A percentile compares a stretch with the other conserved stretches of the same genome.
Evolutionary conservation across 164 flowering plant species (phyloP).

Genomic region (Umbellularia californica): DNA sequence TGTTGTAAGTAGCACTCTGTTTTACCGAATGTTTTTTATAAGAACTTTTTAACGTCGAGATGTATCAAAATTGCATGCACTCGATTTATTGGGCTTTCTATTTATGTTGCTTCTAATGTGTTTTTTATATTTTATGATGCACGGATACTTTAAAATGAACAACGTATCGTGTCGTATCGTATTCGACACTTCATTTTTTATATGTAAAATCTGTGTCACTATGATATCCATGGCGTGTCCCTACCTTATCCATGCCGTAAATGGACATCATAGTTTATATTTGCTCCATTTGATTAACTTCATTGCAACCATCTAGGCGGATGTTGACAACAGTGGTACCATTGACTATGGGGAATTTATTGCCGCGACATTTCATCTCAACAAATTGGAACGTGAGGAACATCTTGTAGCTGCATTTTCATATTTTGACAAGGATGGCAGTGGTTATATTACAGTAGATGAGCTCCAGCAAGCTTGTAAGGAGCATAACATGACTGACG

Average conservation of each 20-base stretch:
- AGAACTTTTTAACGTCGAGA: no score
- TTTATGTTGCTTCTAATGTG: not conserved
- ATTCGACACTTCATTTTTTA: no score
- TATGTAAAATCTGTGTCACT: no score
- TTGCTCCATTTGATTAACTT: constrained; percentile 5
- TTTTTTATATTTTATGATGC: not conserved
- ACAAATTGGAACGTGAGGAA: constrained; percentile 96
- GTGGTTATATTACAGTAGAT: constrained; percentile 93
- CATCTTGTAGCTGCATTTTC: constrained; percentile 91
- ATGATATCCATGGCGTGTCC: no score
- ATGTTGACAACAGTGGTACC: constrained; percentile 96
- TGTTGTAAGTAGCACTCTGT: no score
- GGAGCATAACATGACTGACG: constrained; percentile 84
- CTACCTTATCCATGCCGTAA: no score
- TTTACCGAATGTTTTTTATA: no score
- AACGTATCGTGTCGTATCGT: no score
- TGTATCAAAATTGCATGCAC: no score
- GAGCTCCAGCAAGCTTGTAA: constrained; percentile 93
- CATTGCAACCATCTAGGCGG: constrained; percentile 56
- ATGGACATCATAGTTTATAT: not conserved
- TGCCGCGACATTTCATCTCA: constrained; percentile 93
- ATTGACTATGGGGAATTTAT: constrained; percentile 96
- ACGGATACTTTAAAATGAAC: no score
- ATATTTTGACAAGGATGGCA: constrained; percentile 94
- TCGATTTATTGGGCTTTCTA: not conserved